Conservation (phyloP, 2,329 filamentous ascomycete species). For the Ramichloridium luteum region DNA sequence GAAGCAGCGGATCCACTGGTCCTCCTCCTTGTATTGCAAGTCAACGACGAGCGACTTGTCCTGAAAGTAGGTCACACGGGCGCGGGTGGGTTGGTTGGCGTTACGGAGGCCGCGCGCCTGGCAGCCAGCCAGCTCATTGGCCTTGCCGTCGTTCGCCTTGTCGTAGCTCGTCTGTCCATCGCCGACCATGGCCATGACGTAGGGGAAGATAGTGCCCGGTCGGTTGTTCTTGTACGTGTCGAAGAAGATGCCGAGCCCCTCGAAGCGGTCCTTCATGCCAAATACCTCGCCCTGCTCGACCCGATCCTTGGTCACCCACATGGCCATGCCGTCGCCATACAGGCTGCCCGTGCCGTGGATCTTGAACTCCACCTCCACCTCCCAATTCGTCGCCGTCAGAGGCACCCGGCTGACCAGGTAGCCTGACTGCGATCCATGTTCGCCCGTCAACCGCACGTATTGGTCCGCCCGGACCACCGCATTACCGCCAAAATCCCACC, state of each 20-base stretch:
- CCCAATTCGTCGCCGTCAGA: constrained; percentile 95
- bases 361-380: constrained; percentile 92
- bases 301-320: constrained; percentile 96
- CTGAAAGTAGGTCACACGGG: constrained; percentile 88
- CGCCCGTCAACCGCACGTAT: constrained; percentile 85
- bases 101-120: constrained; percentile 84
- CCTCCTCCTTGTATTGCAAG: constrained; percentile 84
- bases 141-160: constrained; percentile 88
- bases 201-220: constrained; percentile 88
- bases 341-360: constrained; percentile 80
- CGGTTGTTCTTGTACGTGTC: constrained; percentile 99
- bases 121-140: constrained; percentile 84
- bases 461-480: constrained; percentile 65
- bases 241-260: constrained; percentile 89
- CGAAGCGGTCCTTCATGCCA: constrained; percentile 75
- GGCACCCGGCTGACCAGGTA: constrained; percentile 92
- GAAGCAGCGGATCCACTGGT: constrained; percentile 85
- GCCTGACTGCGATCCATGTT: constrained; percentile 79
- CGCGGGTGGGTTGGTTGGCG: constrained; percentile 63
- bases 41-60: constrained; percentile 85
- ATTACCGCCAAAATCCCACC: constrained; percentile 98
- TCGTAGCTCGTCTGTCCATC: constrained; percentile 84
- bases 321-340: constrained; percentile 90
- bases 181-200: constrained; percentile 96
- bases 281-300: constrained; percentile 73